A percentile compares a stretch with the other conserved stretches of the same genome.
These are phyloP conservation scores for Clitopilus hobsonii DNA, from an alignment of 768 basidiomycete species.

Conservation along the genomic window DNA sequence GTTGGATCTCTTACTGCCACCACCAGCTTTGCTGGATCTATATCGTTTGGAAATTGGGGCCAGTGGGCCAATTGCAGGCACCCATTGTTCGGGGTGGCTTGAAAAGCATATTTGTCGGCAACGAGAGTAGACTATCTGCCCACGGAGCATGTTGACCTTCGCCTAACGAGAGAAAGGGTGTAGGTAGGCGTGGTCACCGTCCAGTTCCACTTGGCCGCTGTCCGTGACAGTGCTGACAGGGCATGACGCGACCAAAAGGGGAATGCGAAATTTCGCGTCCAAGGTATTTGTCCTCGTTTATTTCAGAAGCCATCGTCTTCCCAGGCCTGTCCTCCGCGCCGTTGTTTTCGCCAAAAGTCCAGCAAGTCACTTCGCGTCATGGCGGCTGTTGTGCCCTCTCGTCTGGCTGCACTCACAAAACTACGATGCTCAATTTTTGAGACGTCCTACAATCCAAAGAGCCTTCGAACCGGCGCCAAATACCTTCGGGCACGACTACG, in stretches of 20 bases:
- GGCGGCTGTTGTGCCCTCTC: slow-evolving; percentile 38
- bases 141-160: neutral
- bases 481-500: slow-evolving; percentile 79
- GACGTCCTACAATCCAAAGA: slow-evolving; percentile 83
- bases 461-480: slow-evolving; percentile 83
- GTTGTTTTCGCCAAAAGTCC: neutral
- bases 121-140: neutral
- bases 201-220: too few relatives aligned
- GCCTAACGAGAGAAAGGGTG: too few relatives aligned
- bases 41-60: neutral
- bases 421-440: slow-evolving; percentile 76
- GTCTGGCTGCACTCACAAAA: slow-evolving; percentile 55
- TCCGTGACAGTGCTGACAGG: neutral
- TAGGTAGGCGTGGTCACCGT: too few relatives aligned
- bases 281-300: neutral
- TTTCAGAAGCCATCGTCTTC: neutral
- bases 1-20: neutral
- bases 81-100: neutral
- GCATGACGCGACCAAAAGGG: neutral
- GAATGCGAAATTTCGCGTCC: neutral
- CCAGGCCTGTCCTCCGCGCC: neutral
- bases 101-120: neutral
- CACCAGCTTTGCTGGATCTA: neutral
- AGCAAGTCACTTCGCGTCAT: slow-evolving; percentile 13
- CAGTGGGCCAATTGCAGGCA: neutral